Conservation (phyloP, 441 rosid genomes). For the Jatropha podagrica region DNA sequence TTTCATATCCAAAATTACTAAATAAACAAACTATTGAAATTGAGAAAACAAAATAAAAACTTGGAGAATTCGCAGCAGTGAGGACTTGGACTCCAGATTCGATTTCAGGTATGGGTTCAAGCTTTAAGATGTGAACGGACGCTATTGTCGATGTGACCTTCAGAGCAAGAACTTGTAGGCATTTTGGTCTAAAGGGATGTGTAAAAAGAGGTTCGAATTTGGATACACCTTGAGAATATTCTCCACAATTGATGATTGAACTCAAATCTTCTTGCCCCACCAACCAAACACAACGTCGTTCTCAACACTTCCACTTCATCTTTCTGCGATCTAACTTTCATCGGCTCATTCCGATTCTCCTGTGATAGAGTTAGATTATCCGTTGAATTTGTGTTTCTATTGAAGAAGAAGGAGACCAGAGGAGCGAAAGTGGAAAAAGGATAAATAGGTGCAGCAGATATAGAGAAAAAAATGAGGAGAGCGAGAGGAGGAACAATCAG, state of each 20-base stretch:
- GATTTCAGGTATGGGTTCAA: constrained; percentile 40
- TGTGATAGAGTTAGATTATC: background rate
- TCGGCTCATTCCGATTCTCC: constrained; percentile 14
- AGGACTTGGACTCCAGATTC: constrained; percentile 58
- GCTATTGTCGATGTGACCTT: constrained; percentile 58
- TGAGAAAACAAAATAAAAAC: constrained; percentile 15
- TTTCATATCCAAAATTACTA: too few relatives aligned
- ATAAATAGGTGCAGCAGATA: constrained; percentile 28
- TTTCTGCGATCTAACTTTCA: constrained; percentile 10
- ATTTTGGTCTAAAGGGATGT: constrained; percentile 59
- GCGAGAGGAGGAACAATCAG: constrained; percentile 39
- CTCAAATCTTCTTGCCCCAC: constrained; percentile 94
- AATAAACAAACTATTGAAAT: background rate
- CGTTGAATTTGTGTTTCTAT: constrained; percentile 16
- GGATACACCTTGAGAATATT: constrained; percentile 56
- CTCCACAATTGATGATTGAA: constrained; percentile 72
- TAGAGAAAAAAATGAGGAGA: constrained; percentile 38
- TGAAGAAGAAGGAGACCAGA: constrained; percentile 29
- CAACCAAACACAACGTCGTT: constrained; percentile 82
- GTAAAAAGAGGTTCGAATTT: constrained; percentile 69
- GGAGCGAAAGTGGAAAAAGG: constrained; percentile 40
- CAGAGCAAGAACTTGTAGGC: constrained; percentile 61
- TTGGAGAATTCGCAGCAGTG: constrained; percentile 67
- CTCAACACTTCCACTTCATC: constrained; percentile 42
- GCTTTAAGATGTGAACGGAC: constrained; percentile 60